phyloP scores from a whole-genome alignment of 129 eudicot genomes.

The Flaveria sonorensis region DNA sequence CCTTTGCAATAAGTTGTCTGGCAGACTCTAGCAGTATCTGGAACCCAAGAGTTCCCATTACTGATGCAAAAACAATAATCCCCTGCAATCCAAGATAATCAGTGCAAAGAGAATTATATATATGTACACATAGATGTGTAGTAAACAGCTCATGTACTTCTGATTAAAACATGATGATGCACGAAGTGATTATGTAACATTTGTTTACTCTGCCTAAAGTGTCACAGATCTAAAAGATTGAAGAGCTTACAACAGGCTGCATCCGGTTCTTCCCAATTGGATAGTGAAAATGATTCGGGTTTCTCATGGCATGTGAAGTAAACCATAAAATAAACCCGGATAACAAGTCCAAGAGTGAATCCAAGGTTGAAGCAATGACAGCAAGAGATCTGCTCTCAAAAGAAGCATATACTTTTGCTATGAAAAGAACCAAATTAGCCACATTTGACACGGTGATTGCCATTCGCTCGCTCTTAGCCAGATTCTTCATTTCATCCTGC shows the following conservation, averaged over 20 bases:
- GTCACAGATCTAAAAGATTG: not conserved
- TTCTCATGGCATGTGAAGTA: conserved; percentile 83
- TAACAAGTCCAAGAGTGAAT: conserved; percentile 78
- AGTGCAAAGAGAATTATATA: not conserved
- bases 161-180: not conserved
- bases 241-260: conserved; percentile 87
- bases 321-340: conserved; percentile 96
- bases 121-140: not conserved
- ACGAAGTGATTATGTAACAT: not conserved
- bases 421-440: conserved; percentile 72
- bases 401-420: conserved; percentile 90
- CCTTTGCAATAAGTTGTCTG: conserved; percentile 67
- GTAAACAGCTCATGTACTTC: not conserved
- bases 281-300: conserved; percentile 80
- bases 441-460: conserved; percentile 67
- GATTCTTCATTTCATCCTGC: conserved; percentile 74
- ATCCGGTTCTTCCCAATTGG: conserved; percentile 93
- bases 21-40: conserved; percentile 80
- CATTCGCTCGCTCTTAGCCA: conserved; percentile 74
- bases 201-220: not conserved
- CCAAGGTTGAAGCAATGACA: conserved; percentile 91
- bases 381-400: conserved; percentile 83
- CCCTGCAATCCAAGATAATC: conserved; percentile 54
- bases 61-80: conserved; percentile 89
- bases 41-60: conserved; percentile 91